A percentile compares a stretch with the other conserved stretches of the same genome.
Conservation (phyloP, 306 rosid genomes). For the Rosa lucieae region DNA sequence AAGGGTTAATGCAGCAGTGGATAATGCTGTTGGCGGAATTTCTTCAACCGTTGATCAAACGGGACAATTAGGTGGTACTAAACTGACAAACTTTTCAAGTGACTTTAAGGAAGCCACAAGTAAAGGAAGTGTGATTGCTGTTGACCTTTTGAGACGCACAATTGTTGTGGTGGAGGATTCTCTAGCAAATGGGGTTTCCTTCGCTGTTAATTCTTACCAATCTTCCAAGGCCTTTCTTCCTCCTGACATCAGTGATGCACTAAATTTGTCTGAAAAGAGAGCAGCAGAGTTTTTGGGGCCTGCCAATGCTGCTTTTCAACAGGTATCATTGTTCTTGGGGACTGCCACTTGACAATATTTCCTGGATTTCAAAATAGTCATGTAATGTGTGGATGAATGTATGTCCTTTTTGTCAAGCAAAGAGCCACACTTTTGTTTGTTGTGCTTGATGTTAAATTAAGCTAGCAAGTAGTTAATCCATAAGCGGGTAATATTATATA, state of each 20-base stretch:
- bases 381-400: background rate
- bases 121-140: slow-evolving; percentile 54
- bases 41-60: slow-evolving; percentile 62
- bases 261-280: slow-evolving; percentile 63
- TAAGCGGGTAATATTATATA: background rate
- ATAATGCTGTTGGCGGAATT: slow-evolving; percentile 44
- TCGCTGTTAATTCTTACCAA: slow-evolving; percentile 56
- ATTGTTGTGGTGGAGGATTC: slow-evolving; percentile 64
- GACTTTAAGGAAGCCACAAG: slow-evolving; percentile 53
- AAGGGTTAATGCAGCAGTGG: slow-evolving; percentile 54
- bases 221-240: slow-evolving; percentile 79
- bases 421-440: background rate
- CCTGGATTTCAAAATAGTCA: background rate
- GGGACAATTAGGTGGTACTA: slow-evolving; percentile 57
- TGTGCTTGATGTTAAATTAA: background rate
- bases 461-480: background rate
- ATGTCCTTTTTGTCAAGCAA: background rate
- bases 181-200: slow-evolving; percentile 61
- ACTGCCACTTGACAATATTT: background rate
- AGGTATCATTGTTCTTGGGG: slow-evolving; percentile 41
- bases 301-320: slow-evolving; percentile 50
- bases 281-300: slow-evolving; percentile 64
- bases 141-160: slow-evolving; percentile 60
- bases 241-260: slow-evolving; percentile 55
- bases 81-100: slow-evolving; percentile 52